Conservation (phyloP, 257 asterid genomes). For the Penstemon barbatus region DNA sequence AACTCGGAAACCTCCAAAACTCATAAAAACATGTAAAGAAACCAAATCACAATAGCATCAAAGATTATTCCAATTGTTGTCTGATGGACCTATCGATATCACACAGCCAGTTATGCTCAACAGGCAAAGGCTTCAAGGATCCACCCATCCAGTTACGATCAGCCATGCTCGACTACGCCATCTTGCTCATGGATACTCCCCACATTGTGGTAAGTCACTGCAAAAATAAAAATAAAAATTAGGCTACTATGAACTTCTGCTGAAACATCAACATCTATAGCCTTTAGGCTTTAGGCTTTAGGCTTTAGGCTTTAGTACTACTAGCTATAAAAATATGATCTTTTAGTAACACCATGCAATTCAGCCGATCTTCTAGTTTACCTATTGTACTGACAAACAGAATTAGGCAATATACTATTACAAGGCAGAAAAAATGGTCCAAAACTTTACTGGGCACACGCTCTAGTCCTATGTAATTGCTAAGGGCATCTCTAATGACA, state of each 20-base stretch:
- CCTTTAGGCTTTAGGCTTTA: too few species aligned
- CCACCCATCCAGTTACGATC: not conserved
- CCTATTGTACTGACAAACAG: too few species aligned
- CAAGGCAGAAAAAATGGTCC: too few species aligned
- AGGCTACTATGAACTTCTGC: not conserved
- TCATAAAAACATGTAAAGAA: constrained; percentile 29
- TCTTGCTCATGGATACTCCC: constrained; percentile 20
- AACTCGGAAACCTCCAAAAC: constrained; percentile 27
- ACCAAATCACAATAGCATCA: constrained; percentile 30
- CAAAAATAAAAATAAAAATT: constrained; percentile 3
- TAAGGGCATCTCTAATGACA: too few species aligned
- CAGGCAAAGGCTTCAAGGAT: too few species aligned
- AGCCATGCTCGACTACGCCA: constrained; percentile 23
- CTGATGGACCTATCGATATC: constrained; percentile 26
- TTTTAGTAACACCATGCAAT: too few species aligned
- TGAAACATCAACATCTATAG: not conserved
- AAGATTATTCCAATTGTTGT: constrained; percentile 23
- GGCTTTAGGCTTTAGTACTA: too few species aligned
- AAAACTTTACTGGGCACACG: too few species aligned
- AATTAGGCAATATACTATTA: too few species aligned
- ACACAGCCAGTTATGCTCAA: not conserved
- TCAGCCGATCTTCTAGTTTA: too few species aligned
- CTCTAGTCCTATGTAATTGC: too few species aligned
- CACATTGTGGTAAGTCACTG: constrained; percentile 31
- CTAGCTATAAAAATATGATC: not conserved